Evolutionary conservation across 2,329 filamentous ascomycete species (phyloP), one percentile per base, ranked within the genome.

Genomic region (Hypoxylon sp.): DNA sequence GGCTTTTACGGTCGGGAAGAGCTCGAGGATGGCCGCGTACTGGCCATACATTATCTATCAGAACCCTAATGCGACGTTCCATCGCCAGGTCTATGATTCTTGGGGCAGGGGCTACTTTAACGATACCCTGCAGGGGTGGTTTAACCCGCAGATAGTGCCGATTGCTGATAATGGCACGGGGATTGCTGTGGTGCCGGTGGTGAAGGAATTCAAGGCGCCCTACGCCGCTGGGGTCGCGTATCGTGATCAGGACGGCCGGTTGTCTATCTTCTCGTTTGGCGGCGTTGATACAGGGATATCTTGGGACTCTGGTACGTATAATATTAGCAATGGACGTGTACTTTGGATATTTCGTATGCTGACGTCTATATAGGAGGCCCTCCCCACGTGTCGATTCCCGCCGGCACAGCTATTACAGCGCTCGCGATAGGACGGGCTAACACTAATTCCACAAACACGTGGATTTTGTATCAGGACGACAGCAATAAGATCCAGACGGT

Each of bases 401-500:
- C 62, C 1, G 63, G 68, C 14, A 74, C 73, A 3, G 47, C 73
- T 8, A 71, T 74, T 52, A 70, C 63, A 26, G 74, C 65, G 10
- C 64, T 74, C 19, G 62, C 70, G 6, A 60, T 69, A 6, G 69
- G 59, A n/a, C 66, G 72, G 10, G 10, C 58, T 5, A 46, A 53
- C 5, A 59, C 33, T 35, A 71, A 68, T 22, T 52, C 64, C 8
- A 68, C 73, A 11, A 72, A 74, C 60, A 74, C 70, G 3, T 73
- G 70, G 58, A 60, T 75, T 14, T 44, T 74, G 9, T 75, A 74
- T 14, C 73, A 76, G 52, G 74, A 75, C 51, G 63, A 51, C 24
- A 48, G 33, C 26, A 67, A 67, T 46, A 64, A 65, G 42, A 69
- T 74, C 19, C 69, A 67, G 13, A 59, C 59, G 9, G 69, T 72